A percentile compares a stretch with the other conserved stretches of the same genome.
Conservation (phyloP, 2,329 filamentous ascomycete species). For the Colletotrichum sidae region DNA sequence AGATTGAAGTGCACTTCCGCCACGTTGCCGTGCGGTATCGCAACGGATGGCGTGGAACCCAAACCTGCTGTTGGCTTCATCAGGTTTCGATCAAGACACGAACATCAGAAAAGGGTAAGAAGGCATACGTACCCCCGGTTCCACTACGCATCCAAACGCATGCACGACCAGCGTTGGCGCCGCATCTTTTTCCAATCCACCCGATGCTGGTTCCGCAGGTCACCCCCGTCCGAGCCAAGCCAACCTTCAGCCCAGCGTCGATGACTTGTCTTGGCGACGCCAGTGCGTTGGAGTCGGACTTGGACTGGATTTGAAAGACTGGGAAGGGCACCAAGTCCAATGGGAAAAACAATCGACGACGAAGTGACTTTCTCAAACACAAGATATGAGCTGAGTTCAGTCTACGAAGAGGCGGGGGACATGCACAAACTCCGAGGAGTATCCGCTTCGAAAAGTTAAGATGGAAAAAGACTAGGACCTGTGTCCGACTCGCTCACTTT, state of each 20-base stretch:
- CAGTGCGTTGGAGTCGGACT: too few species aligned
- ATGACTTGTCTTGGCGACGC: too few species aligned
- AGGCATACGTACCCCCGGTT: slow-evolving; percentile 37
- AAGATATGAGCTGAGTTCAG: too few species aligned
- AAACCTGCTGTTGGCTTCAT: slow-evolving; percentile 27
- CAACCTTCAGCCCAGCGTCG: too few species aligned
- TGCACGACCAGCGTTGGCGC: slow-evolving; percentile 33
- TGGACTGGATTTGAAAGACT: too few species aligned
- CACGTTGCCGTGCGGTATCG: slow-evolving; percentile 24
- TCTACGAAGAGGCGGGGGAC: too few species aligned
- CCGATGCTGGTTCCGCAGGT: slow-evolving; percentile 5
- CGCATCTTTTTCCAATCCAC: slow-evolving; percentile 24
- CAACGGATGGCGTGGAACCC: slow-evolving; percentile 16
- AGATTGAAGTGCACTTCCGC: slow-evolving; percentile 20
- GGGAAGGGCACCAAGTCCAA: too few species aligned
- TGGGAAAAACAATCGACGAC: too few species aligned
- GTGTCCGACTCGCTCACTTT: slow-evolving; percentile 19
- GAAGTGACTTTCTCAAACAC: too few species aligned
- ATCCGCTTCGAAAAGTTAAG: too few species aligned
- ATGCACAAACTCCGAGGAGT: too few species aligned
- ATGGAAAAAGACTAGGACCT: too few species aligned
- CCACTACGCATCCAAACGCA: slow-evolving; percentile 31
- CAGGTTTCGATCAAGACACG: slow-evolving; percentile 27
- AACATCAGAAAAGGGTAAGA: slow-evolving; percentile 35
- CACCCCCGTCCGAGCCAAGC: neutral